Percentiles rank a stretch among this genome's conserved stretches.
phyloP scores from a whole-genome alignment of 805 yeast species.

The Kodamaea lidongshanica region DNA sequence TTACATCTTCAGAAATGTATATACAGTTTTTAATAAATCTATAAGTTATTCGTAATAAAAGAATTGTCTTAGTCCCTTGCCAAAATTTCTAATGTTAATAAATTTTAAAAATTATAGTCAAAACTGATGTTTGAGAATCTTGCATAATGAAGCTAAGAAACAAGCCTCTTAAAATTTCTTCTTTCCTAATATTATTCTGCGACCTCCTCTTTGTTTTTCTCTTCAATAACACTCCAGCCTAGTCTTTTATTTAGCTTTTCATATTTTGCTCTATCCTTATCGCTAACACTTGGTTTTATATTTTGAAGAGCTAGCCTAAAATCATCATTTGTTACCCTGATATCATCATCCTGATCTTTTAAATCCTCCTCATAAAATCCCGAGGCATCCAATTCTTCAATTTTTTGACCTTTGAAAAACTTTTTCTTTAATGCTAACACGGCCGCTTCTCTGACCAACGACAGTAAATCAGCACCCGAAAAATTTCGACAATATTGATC shows the following conservation, averaged over 20 bases:
- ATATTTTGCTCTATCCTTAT: conserved; percentile 71
- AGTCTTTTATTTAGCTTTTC: conserved; percentile 65
- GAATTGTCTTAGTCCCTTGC: no score
- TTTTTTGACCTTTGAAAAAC: conserved; percentile 45
- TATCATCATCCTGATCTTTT: conserved; percentile 25
- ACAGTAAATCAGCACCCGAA: conserved; percentile 94
- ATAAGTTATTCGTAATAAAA: no score
- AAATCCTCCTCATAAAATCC: conserved; percentile 29
- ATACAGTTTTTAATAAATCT: no score
- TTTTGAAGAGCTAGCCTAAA: conserved; percentile 64
- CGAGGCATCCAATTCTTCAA: conserved; percentile 33
- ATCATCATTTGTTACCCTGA: conserved; percentile 58
- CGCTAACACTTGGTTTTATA: conserved; percentile 88
- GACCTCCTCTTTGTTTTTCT: conserved; percentile 13
- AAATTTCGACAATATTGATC: conserved; percentile 83
- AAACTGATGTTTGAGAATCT: no score
- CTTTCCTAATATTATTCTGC: no score
- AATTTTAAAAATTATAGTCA: no score
- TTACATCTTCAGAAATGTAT: no score
- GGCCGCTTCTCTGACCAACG: conserved; percentile 91
- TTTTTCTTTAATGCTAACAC: conserved; percentile 75
- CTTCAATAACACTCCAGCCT: conserved; percentile 56
- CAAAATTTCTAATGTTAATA: no score
- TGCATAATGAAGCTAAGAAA: no score
- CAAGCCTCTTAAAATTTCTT: no score